Conservation (phyloP, 176 grass and related monocot genomes). For the Triticum timopheevii region DNA sequence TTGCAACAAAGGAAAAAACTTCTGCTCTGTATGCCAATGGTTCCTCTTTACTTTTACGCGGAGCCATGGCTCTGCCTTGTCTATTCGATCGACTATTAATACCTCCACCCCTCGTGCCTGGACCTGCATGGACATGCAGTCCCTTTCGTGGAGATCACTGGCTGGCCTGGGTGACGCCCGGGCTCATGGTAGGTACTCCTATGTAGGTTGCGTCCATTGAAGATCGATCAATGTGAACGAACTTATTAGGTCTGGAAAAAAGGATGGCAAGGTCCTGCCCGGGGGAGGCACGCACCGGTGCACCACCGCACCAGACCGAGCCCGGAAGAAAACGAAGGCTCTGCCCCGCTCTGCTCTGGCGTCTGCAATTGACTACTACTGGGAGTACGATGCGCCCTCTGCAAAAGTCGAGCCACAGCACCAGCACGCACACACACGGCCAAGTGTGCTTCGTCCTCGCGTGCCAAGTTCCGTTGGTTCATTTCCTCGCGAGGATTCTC, state of each 20-base stretch:
- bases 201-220: constrained; percentile 10
- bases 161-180: neutral
- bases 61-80: neutral
- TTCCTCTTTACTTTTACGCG: neutral
- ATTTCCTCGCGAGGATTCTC: neutral
- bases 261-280: neutral
- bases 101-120: neutral
- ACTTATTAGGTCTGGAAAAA: neutral
- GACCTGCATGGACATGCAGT: neutral
- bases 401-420: neutral
- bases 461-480: neutral
- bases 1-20: no score
- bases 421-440: neutral
- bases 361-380: neutral
- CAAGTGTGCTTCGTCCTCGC: neutral
- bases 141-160: constrained; percentile 33
- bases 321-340: neutral
- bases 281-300: constrained; percentile 35
- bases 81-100: neutral
- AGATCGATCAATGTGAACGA: constrained; percentile 21
- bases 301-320: constrained; percentile 21
- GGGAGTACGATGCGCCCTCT: neutral
- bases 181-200: neutral
- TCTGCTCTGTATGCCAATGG: no score
- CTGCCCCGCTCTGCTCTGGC: neutral